These are phyloP conservation scores for Phytophthora megakarya DNA, from an alignment of 352 stramenopile genomes.

Conservation along the genomic window DNA sequence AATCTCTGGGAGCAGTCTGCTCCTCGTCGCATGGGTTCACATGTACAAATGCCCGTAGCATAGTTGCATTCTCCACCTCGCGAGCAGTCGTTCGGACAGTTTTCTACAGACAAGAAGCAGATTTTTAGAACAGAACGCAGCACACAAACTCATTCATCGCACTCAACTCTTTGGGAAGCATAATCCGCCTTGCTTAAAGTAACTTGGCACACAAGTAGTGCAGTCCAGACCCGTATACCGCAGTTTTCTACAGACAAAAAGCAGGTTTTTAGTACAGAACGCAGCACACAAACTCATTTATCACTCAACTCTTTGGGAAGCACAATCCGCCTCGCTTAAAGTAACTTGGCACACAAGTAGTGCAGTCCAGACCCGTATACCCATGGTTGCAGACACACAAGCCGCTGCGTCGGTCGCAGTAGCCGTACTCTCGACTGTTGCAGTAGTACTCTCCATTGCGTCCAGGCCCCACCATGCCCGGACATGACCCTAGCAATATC, in stretches of 20 bases:
- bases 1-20: conserved; percentile 81
- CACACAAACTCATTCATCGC: too few species aligned
- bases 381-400: conserved; percentile 94
- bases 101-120: conserved; percentile 46
- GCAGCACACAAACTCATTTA: not conserved
- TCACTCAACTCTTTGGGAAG: conserved; percentile 80
- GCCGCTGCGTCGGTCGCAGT: conserved; percentile 93
- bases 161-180: conserved; percentile 89
- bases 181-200: conserved; percentile 82
- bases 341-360: conserved; percentile 86
- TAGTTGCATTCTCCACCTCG: conserved; percentile 89
- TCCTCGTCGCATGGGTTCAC: conserved; percentile 67
- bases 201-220: conserved; percentile 83
- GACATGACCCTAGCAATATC: conserved; percentile 59
- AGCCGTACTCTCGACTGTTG: conserved; percentile 88
- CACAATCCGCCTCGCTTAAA: conserved; percentile 87
- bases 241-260: conserved; percentile 62
- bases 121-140: too few species aligned
- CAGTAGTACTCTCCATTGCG: conserved; percentile 93
- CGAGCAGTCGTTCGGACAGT: conserved; percentile 91
- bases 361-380: conserved; percentile 92
- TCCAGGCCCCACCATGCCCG: conserved; percentile 87
- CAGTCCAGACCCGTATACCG: conserved; percentile 94
- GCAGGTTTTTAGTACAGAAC: too few species aligned
- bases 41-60: conserved; percentile 85